phyloP scores from a whole-genome alignment of 257 asterid genomes.

The Solanum dulcamara region DNA sequence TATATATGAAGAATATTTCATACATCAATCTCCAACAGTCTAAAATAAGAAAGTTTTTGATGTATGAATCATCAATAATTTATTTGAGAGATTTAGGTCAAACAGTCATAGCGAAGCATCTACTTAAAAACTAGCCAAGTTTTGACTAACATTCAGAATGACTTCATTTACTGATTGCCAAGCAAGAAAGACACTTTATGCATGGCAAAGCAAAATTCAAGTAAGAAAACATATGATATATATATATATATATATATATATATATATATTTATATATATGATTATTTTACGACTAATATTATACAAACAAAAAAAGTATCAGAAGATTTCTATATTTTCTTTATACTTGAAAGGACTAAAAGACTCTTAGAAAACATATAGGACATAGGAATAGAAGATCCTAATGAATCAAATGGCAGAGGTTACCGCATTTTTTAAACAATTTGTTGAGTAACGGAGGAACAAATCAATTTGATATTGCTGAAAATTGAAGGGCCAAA shows the following conservation, averaged over 20 bases:
- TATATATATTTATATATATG: no score
- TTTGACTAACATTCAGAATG: background rate
- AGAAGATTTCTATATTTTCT: background rate
- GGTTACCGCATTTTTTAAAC: background rate
- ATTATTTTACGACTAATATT: no score
- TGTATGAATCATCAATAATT: background rate
- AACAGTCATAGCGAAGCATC: background rate
- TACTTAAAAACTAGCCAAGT: background rate
- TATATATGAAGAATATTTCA: background rate
- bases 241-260: no score
- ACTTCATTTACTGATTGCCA: no score
- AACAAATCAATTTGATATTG: background rate
- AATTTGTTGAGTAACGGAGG: background rate
- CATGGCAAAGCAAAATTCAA: no score
- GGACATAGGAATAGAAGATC: background rate
- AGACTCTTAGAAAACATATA: background rate
- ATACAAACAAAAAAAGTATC: background rate
- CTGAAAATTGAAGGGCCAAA: background rate
- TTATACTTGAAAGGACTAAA: background rate
- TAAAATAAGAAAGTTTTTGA: background rate
- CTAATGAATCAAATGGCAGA: background rate
- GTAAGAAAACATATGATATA: no score
- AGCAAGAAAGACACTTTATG: no score
- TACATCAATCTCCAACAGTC: background rate
- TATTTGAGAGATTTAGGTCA: background rate